Conservation (phyloP, 75 land plant genomes). For the Cryptomeria japonica region DNA sequence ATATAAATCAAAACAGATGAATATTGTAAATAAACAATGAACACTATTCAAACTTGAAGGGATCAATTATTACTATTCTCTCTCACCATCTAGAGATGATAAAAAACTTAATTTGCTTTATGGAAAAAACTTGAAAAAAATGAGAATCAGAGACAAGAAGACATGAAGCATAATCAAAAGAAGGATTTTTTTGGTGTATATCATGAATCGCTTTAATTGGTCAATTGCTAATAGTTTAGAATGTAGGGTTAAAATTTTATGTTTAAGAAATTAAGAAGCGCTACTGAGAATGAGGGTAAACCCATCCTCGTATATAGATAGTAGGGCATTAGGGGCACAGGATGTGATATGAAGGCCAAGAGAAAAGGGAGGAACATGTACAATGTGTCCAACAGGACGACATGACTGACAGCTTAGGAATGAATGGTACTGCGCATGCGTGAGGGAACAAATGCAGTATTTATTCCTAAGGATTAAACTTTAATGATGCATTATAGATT, state of each 20-base stretch:
- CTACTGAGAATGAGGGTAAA: too few relatives aligned
- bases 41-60: too few relatives aligned
- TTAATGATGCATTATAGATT: neutral
- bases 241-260: neutral
- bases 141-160: neutral
- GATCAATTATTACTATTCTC: neutral
- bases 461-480: neutral
- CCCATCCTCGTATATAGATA: too few relatives aligned
- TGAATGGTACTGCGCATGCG: too few relatives aligned
- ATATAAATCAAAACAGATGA: too few relatives aligned
- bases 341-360: too few relatives aligned
- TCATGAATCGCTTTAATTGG: neutral
- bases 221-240: neutral
- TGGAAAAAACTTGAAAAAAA: neutral
- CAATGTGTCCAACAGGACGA: too few relatives aligned
- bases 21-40: too few relatives aligned
- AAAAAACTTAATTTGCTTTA: neutral
- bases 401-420: too few relatives aligned
- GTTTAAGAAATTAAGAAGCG: neutral
- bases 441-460: neutral
- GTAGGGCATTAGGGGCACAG: too few relatives aligned
- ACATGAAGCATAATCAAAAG: neutral
- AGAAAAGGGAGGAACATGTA: too few relatives aligned
- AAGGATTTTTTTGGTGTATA: neutral
- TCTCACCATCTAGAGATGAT: neutral